Base-by-base conservation (phyloP, 805 yeast species). In the Grigorovia jiainica region DNA sequence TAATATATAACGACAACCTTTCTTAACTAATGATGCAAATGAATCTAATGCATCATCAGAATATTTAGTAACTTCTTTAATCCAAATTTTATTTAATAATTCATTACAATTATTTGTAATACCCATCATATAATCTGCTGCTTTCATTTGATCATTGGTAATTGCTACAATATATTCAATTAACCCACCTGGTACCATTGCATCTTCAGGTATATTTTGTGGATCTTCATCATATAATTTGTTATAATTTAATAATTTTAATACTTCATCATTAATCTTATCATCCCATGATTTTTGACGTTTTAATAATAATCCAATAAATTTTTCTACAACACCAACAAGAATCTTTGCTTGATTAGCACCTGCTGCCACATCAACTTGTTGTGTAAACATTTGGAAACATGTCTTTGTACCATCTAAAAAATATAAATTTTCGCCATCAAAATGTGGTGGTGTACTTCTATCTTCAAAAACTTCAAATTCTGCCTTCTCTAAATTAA, bases 331-430 rank as follows among this genome's bases (percentile, higher is more conserved):
- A 10, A 86, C 92, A 19, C 90, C 92, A 10, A 79, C 78, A 27
- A 87, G 67, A 21, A 87, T 82, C 47, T 79, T 73, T 6, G 87
- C 86, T 60, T 84, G 87, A 3, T 86, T 85, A 3, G 90, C 78
- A 25, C 82, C 89, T 0, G 87, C 84, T 0, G 95, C 92, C 6
- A 83, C 89, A 47, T 83, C 94, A 13, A 86, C 80, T 59, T 87
- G 95, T 55, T 87, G 95, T n/a, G 81, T 79, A 44, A 87, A 76
- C 80, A 87, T 82, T 47, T 83, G 77, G 58, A 84, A 79, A 23
- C 87, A 79, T 4, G 82, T 79, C 46, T 78, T 81, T 41, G 87
- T 82, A 42, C 87, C 92, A 42, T 86, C 86, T 42, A 87, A 64
- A 20, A 80, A 86, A 39, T 70, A 70, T 13, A 74, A 66, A 11